Evolutionary conservation across 164 flowering plant genomes (phyloP), one percentile per base, ranked within the genome.

Genomic region (Magnolia kwangsiensis): DNA sequence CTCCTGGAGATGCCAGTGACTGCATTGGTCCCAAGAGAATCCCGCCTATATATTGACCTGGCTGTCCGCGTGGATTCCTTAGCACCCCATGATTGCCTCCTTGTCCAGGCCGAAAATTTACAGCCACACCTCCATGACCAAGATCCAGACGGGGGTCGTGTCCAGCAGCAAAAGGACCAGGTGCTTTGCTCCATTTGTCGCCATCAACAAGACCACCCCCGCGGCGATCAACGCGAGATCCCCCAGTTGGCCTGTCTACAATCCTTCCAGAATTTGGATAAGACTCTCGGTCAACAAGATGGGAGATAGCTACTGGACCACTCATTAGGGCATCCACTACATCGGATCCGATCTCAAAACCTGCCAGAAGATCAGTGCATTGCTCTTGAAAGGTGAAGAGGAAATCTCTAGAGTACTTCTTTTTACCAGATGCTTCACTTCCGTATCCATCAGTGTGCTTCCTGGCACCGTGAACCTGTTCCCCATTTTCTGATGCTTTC

Each of bases 371-470:
- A 73, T 82, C 84, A 65, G 77, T 79, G 69, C 80, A 90, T 72
- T 80, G 88, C 72, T 86, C 91, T 2, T 85, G 68, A 74, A 93
- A 89, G 75, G 89, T 93, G 72, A 95, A 83, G 29, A 95, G 92
- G 81, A 95, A 95, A 81, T 95, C 98, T 79, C 92, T 84, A 4
- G 98, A 87, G 67, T 95, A 95, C 80, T 85, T 83, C 85, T 74
- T 93, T 82, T 82, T 91, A 19, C 82, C 80, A 14, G 74, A 21
- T 70, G 51, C 29, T 14, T 80, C 91, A 79, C 77, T 81, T 45
- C 77, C 84, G 80, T 82, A 84, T 68, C 51, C 81, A 61, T 74
- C 79, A 67, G 67, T 58, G 18, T 51, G 67, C 70, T 73, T 71
- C 76, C 50, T 21, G 51, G 69, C 71, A 71, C 69, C 76, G 51